phyloP scores from a whole-genome alignment of 163 green algal genomes.

The Chlamydomonas reinhardtii region DNA sequence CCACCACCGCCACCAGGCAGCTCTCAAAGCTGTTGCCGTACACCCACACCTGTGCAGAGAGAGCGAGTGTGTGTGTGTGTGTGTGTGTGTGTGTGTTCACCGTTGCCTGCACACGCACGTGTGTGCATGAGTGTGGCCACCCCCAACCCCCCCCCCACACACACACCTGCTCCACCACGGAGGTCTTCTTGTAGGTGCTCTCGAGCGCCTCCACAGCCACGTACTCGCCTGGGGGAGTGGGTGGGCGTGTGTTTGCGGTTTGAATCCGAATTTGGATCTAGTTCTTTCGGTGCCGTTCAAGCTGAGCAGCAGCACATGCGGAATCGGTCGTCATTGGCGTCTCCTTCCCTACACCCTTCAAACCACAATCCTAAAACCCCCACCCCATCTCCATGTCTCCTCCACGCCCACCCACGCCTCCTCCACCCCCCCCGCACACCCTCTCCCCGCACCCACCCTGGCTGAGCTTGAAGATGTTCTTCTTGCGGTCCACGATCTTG shows the following conservation, averaged over 20 bases:
- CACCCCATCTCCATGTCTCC: no score
- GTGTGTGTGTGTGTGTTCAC: no score
- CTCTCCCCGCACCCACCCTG: slow-evolving; percentile 56
- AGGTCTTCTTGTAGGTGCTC: slow-evolving; percentile 88
- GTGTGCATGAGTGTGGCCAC: not conserved
- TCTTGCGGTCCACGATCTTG: slow-evolving; percentile 96
- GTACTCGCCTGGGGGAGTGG: slow-evolving; percentile 83
- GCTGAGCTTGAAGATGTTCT: slow-evolving; percentile 98
- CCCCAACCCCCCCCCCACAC: not conserved
- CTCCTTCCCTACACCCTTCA: no score
- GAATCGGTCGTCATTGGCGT: no score
- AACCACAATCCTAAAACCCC: no score
- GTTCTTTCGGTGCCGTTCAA: no score
- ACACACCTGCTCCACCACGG: slow-evolving; percentile 83
- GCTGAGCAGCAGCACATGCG: no score
- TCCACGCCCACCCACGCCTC: not conserved
- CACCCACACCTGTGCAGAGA: slow-evolving; percentile 79
- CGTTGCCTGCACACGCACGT: no score
- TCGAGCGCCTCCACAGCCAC: slow-evolving; percentile 97
- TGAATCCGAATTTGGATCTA: no score
- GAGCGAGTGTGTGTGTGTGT: no score
- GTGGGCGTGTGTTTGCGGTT: no score
- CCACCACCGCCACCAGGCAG: slow-evolving; percentile 84
- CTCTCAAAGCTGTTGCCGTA: slow-evolving; percentile 91
- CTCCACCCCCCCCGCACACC: not conserved